Conservation (phyloP, 2,329 filamentous ascomycete genomes). For the Neofusicoccum umdonicola region DNA sequence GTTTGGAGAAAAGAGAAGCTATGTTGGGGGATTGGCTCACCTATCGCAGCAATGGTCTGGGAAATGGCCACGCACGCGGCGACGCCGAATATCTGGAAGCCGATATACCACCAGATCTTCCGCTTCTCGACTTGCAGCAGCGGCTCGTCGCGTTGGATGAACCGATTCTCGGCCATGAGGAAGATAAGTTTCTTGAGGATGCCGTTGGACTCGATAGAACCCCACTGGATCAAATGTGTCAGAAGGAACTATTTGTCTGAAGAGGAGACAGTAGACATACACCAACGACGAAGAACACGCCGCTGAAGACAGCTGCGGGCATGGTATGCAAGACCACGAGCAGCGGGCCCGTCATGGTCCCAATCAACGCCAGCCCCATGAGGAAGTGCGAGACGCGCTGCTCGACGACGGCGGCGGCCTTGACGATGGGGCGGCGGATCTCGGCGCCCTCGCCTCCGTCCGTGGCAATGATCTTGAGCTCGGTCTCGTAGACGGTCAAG, state of each 20-base stretch:
- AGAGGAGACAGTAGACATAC: slow-evolving; percentile 23
- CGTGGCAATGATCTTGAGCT: slow-evolving; percentile 35
- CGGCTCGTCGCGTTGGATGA: slow-evolving; percentile 47
- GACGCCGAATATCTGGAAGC: slow-evolving; percentile 49
- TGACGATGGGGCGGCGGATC: slow-evolving; percentile 44
- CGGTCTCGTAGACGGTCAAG: slow-evolving; percentile 40
- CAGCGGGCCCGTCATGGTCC: slow-evolving; percentile 54
- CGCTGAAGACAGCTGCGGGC: slow-evolving; percentile 51
- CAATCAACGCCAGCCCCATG: slow-evolving; percentile 54
- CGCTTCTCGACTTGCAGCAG: slow-evolving; percentile 42
- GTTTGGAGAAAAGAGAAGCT: neutral
- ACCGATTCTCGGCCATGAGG: slow-evolving; percentile 46
- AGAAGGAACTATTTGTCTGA: neutral
- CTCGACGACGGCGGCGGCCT: slow-evolving; percentile 50
- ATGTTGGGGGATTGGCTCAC: neutral
- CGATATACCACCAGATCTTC: slow-evolving; percentile 50
- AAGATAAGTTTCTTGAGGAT: slow-evolving; percentile 51
- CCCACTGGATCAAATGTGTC: slow-evolving; percentile 33
- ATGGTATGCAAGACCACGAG: slow-evolving; percentile 51
- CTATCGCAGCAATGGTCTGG: slow-evolving; percentile 57
- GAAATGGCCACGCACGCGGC: slow-evolving; percentile 53
- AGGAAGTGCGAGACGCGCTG: slow-evolving; percentile 54
- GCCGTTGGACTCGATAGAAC: slow-evolving; percentile 45
- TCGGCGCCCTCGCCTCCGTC: slow-evolving; percentile 40
- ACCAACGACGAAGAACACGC: slow-evolving; percentile 58